phyloP scores from a whole-genome alignment of 441 rosid species.

The Eruca vesicaria region DNA sequence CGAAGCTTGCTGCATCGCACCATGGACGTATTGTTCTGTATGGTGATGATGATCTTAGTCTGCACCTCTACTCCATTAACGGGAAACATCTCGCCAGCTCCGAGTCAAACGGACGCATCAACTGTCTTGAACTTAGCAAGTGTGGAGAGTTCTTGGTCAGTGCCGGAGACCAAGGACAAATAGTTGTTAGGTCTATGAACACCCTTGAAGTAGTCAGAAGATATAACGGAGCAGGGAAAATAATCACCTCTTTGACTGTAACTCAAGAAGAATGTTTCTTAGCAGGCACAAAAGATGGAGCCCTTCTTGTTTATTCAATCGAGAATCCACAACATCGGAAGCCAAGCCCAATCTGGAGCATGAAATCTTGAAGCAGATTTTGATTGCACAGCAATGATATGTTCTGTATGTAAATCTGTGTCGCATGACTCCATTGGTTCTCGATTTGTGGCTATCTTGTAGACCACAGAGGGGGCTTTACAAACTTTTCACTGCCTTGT shows the following conservation, averaged over 20 bases:
- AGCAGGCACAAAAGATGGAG: constrained; percentile 96
- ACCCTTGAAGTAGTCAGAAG: constrained; percentile 77
- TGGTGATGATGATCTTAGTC: constrained; percentile 91
- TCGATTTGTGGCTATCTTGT: constrained; percentile 15
- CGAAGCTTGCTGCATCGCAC: constrained; percentile 85
- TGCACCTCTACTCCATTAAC: constrained; percentile 88
- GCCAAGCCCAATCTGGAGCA: constrained; percentile 46
- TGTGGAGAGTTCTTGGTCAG: constrained; percentile 95
- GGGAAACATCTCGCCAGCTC: constrained; percentile 94
- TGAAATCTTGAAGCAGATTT: constrained; percentile 46
- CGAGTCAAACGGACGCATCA: constrained; percentile 94
- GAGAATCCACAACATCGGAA: constrained; percentile 81
- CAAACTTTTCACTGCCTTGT: constrained; percentile 20
- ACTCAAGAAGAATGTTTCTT: constrained; percentile 95
- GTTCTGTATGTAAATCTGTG: constrained; percentile 10
- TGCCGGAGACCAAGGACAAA: constrained; percentile 97
- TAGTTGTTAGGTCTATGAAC: constrained; percentile 90
- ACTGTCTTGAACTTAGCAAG: constrained; percentile 82
- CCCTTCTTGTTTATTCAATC: constrained; percentile 89
- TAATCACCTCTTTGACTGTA: constrained; percentile 77
- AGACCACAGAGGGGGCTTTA: constrained; percentile 14
- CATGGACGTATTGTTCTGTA: constrained; percentile 83
- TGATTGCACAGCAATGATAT: constrained; percentile 11
- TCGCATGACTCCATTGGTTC: constrained; percentile 2
- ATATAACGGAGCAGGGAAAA: constrained; percentile 81